phyloP scores from a whole-genome alignment of 2,329 filamentous ascomycete species.

The Aspergillus novoparasiticus region DNA sequence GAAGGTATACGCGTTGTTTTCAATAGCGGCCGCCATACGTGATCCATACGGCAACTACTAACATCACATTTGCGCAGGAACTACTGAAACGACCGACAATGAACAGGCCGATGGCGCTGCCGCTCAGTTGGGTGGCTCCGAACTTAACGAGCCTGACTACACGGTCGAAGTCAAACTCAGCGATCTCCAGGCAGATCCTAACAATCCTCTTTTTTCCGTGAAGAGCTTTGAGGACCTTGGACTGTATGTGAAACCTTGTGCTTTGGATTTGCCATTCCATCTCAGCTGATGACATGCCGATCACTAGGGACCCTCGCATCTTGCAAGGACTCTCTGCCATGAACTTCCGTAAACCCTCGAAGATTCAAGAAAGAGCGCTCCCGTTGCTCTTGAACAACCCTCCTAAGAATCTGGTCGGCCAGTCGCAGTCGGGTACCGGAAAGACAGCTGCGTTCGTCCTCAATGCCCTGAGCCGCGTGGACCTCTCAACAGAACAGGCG shows the following conservation, averaged over 20 bases:
- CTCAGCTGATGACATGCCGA: slow-evolving; percentile 9
- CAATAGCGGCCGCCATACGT: slow-evolving; percentile 16
- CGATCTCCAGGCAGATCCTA: slow-evolving; percentile 81
- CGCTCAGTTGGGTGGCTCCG: slow-evolving; percentile 48
- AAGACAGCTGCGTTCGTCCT: slow-evolving; percentile 97
- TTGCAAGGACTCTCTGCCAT: slow-evolving; percentile 76
- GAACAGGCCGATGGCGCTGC: slow-evolving; percentile 46
- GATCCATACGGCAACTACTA: slow-evolving; percentile 18
- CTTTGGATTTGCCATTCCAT: not conserved
- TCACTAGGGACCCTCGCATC: slow-evolving; percentile 60
- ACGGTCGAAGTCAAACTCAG: slow-evolving; percentile 92
- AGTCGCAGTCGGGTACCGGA: slow-evolving; percentile 98
- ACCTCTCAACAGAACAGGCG: slow-evolving; percentile 66
- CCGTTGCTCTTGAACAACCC: slow-evolving; percentile 85
- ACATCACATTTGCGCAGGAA: slow-evolving; percentile 16
- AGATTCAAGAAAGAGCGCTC: slow-evolving; percentile 94
- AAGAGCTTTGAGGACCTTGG: slow-evolving; percentile 83
- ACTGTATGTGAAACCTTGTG: slow-evolving; percentile 62
- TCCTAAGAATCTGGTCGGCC: slow-evolving; percentile 92
- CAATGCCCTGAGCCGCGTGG: slow-evolving; percentile 84
- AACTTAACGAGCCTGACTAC: slow-evolving; percentile 71
- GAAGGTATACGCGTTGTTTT: slow-evolving; percentile 31
- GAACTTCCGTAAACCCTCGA: slow-evolving; percentile 92
- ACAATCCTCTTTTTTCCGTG: slow-evolving; percentile 84
- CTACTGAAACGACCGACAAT: slow-evolving; percentile 19